Base-by-base conservation (phyloP, 2,329 filamentous ascomycete species). In the Botrytis tulipae region DNA sequence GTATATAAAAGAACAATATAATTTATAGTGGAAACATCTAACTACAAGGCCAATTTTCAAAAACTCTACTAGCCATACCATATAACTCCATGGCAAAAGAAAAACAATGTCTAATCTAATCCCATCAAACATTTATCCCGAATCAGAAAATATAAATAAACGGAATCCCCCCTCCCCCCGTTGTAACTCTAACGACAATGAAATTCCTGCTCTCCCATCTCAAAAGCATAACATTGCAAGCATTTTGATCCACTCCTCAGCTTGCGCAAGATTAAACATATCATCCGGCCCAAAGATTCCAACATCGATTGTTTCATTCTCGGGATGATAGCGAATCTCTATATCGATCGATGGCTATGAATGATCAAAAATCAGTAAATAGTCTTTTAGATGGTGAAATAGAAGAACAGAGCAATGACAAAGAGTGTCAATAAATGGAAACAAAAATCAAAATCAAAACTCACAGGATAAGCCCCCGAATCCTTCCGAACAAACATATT, bases 341-440 rank as follows among this genome's bases (percentile, higher is more conserved):
- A 82, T 71, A 78, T 82, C 80, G 8, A 81, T 70, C 0, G 79
- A 75, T 51, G 79, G 74, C 80, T 81, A 75, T 74, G 75, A 65
- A 16, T 44, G 32, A 57, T 22, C n/a, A 44, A n/a, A 42, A 22
- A 44, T 20, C 4, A 32, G 18, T 70, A n/a, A 44, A 29, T 35
- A 32, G 25, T 25, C 29, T n/a, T 51, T 14, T 0, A 12, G 10
- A 29, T 29, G 22, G 32, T 3, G 14, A 1, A 40, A 16, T 20
- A 14, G 35, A 20, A 29, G 32, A 32, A 25, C 2, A 32, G 29
- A 4, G 4, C 14, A 20, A 57, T 32, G 6, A 57, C 5, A 18
- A 4, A 18, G 51, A 1, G 6, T 29, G 51, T 1, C n/a, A 29
- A 57, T 18, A 0, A 57, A 29, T 32, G n/a, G n/a, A 29, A 20